Percentiles rank a stretch among this genome's conserved stretches.
phyloP scores from a whole-genome alignment of 352 stramenopile genomes.

The Globisporangium takayamanum region DNA sequence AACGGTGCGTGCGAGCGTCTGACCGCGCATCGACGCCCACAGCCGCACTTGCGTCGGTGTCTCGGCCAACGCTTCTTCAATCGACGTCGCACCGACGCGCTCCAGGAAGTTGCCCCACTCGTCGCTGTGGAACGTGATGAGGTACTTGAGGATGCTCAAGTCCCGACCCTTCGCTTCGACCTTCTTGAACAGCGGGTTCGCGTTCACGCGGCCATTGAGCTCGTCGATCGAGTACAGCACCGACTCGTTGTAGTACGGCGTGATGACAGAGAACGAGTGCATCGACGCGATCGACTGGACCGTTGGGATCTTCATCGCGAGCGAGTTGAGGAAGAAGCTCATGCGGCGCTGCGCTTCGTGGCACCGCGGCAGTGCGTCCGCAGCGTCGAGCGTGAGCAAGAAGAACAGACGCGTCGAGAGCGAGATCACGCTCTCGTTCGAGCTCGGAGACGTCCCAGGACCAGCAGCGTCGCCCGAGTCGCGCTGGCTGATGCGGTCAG shows the following conservation, averaged over 20 bases:
- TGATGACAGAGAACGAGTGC: slow-evolving; percentile 86
- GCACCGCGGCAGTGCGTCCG: slow-evolving; percentile 75
- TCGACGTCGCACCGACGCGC: slow-evolving; percentile 62
- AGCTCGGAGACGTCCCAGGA: slow-evolving; percentile 46
- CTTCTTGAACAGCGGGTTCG: slow-evolving; percentile 82
- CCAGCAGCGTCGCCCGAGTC: slow-evolving; percentile 30
- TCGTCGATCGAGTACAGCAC: slow-evolving; percentile 83
- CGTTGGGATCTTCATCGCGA: slow-evolving; percentile 85
- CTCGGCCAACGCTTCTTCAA: slow-evolving; percentile 75
- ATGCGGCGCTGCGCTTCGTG: slow-evolving; percentile 83
- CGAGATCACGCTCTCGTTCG: slow-evolving; percentile 76
- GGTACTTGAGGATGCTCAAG: slow-evolving; percentile 85
- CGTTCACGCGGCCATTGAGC: slow-evolving; percentile 71
- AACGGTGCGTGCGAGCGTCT: slow-evolving; percentile 82
- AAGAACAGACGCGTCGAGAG: slow-evolving; percentile 78
- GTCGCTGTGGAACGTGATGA: slow-evolving; percentile 84
- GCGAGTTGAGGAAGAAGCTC: slow-evolving; percentile 87
- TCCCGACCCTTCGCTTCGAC: slow-evolving; percentile 80
- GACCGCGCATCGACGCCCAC: slow-evolving; percentile 82
- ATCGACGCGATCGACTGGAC: slow-evolving; percentile 81
- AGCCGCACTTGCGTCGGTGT: slow-evolving; percentile 79
- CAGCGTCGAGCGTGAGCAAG: slow-evolving; percentile 77
- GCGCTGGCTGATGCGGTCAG: slow-evolving; percentile 54
- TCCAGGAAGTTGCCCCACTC: slow-evolving; percentile 88
- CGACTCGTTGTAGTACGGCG: slow-evolving; percentile 87